phyloP scores from a whole-genome alignment of 2,329 filamentous ascomycete species.

The Myriosclerotinia curreyana region DNA sequence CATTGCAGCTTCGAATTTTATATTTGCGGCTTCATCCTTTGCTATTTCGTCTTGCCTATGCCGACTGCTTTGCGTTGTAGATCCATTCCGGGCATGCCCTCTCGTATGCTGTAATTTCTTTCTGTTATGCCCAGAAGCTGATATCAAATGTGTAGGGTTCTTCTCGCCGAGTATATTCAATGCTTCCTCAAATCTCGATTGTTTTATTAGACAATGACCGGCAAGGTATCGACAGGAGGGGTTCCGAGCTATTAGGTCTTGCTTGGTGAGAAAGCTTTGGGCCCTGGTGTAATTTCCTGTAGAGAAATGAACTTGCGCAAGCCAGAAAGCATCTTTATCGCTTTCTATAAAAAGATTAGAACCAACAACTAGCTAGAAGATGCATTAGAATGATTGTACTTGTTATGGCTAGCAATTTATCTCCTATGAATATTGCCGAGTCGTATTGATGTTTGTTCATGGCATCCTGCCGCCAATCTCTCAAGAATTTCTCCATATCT shows the following conservation, averaged over 20 bases:
- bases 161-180: constrained; percentile 83
- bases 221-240: constrained; percentile 89
- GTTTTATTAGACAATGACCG: constrained; percentile 91
- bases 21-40: constrained; percentile 67
- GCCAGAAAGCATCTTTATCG: constrained; percentile 92
- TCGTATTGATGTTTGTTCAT: constrained; percentile 96
- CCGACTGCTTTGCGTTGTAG: constrained; percentile 44
- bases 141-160: constrained; percentile 86
- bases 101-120: constrained; percentile 70
- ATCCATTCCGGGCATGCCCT: constrained; percentile 50
- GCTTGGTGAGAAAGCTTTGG: constrained; percentile 77
- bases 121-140: constrained; percentile 56
- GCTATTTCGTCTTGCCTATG: constrained; percentile 33
- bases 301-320: constrained; percentile 96
- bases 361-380: constrained; percentile 13
- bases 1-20: constrained; percentile 94
- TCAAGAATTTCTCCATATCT: constrained; percentile 87
- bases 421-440: constrained; percentile 92
- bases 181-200: constrained; percentile 85
- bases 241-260: constrained; percentile 77
- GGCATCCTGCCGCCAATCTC: constrained; percentile 93
- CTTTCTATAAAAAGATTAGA: constrained; percentile 59
- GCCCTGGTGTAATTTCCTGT: constrained; percentile 94
- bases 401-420: constrained; percentile 92
- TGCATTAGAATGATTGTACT: constrained; percentile 52